These are phyloP conservation scores for Luzula sylvatica DNA, from an alignment of 176 grass and related monocot genomes.

Conservation along the genomic window DNA sequence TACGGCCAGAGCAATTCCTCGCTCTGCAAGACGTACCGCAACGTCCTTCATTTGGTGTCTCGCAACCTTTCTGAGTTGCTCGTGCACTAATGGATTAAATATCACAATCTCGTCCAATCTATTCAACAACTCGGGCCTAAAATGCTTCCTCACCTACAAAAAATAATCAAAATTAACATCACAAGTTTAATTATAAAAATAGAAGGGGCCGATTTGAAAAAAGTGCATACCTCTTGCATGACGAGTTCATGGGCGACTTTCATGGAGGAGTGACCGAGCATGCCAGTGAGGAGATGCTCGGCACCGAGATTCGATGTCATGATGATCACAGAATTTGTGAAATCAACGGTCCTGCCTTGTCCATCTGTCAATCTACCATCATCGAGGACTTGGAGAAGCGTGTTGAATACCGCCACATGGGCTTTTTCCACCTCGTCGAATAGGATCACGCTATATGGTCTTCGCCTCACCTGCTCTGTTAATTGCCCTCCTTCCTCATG, in stretches of 20 bases:
- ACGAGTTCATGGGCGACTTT: conserved; percentile 60
- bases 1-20: conserved; percentile 67
- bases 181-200: background rate
- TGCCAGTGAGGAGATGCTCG: conserved; percentile 79
- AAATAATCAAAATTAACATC: conserved; percentile 8
- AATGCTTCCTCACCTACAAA: conserved; percentile 79
- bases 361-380: conserved; percentile 85
- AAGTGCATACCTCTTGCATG: conserved; percentile 52
- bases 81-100: conserved; percentile 75
- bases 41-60: conserved; percentile 96
- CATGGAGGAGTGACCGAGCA: conserved; percentile 70
- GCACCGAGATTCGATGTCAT: conserved; percentile 99
- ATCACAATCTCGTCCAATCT: conserved; percentile 84
- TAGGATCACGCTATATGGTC: conserved; percentile 89
- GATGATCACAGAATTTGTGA: conserved; percentile 90
- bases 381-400: conserved; percentile 89
- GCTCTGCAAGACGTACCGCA: conserved; percentile 70
- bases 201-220: no score
- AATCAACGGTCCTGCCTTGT: conserved; percentile 85
- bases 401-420: conserved; percentile 84
- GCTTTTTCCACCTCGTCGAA: conserved; percentile 98
- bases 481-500: conserved; percentile 91
- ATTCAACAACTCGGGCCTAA: conserved; percentile 86
- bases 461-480: conserved; percentile 67
- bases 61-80: conserved; percentile 81